Evolutionary conservation across 306 rosid genomes (phyloP), one percentile per base, ranked within the genome.

Genomic region (Mimosa bimucronata): DNA sequence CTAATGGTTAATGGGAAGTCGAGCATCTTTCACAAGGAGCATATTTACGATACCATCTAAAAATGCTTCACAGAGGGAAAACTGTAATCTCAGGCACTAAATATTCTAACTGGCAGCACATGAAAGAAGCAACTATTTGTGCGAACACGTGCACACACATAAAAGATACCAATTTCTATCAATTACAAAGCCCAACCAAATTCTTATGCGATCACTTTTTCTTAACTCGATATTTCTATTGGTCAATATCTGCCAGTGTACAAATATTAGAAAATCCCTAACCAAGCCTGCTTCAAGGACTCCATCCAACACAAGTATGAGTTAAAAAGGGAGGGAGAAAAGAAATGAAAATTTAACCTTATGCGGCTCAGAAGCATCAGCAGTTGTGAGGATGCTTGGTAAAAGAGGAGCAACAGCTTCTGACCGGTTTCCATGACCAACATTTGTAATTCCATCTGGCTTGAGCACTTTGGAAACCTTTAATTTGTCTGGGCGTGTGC

Each of bases 401-500:
- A 42, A 42, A 50, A 78, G 77, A 77, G 76, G 83, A n/a, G 85
- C 66, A 64, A 83, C 74, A 45, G 84, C 88, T 76, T 84, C 89
- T 66, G 77, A 76, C 74, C 40, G 77, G 73, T 58, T 82, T 55
- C 81, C 90, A 57, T 58, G 41, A 74, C 80, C 73, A 66, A 46
- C 82, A 62, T 87, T 82, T 79, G 82, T 85, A 75, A 53, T 81
- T 73, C 76, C 83, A 78, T 91, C 94, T 53, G 71, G 88, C 68
- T 79, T 77, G 76, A 74, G 60, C 46, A 28, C 84, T 74, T 75
- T 79, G 55, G 88, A 80, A 84, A 79, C 76, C 89, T 85, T 89
- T 16, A 87, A 80, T 73, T 85, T 87, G 86, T 74, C 75, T 79
- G 76, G 53, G 74, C 82, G 81, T 68, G 84, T 82, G 75, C 92